A percentile compares a stretch with the other conserved stretches of the same genome.
These are phyloP conservation scores for Phoma herbarum DNA, from an alignment of 2,329 filamentous ascomycete species.

Conservation along the genomic window DNA sequence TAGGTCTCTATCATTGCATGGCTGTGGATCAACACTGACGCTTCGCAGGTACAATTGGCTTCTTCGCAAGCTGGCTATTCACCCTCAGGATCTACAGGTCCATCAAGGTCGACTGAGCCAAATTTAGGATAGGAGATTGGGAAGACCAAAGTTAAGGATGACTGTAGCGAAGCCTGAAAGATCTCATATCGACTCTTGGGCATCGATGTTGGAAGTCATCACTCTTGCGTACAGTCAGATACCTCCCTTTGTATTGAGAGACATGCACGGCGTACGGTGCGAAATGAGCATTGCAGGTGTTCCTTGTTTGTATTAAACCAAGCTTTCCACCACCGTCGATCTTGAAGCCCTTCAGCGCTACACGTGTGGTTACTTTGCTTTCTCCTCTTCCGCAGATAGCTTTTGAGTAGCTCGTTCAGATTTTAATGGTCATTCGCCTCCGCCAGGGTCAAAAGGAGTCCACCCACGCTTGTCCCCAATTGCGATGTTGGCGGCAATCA, in stretches of 20 bases:
- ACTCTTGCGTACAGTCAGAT: neutral
- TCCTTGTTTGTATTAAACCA: neutral
- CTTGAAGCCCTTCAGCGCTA: too few relatives aligned
- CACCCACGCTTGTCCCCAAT: too few relatives aligned
- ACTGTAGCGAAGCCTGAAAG: neutral
- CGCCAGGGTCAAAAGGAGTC: too few relatives aligned
- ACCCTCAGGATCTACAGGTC: slow-evolving; percentile 92
- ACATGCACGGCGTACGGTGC: neutral
- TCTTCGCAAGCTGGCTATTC: slow-evolving; percentile 94
- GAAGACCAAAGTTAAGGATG: neutral
- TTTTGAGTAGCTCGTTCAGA: too few relatives aligned
- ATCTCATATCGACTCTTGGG: neutral
- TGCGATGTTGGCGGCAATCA: too few relatives aligned
- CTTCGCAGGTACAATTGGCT: slow-evolving; percentile 84
- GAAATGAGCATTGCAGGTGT: neutral
- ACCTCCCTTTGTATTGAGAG: slow-evolving; percentile 11
- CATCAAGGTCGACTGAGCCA: slow-evolving; percentile 90
- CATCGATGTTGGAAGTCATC: neutral
- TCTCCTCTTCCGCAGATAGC: too few relatives aligned
- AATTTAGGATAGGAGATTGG: neutral
- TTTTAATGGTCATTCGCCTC: too few relatives aligned
- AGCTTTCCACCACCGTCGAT: too few relatives aligned
- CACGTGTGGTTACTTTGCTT: too few relatives aligned
- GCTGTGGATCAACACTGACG: slow-evolving; percentile 24
- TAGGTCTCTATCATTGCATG: slow-evolving; percentile 57